phyloP scores from a whole-genome alignment of 1,284 basidiomycete genomes.

The Puccinia triticina region DNA sequence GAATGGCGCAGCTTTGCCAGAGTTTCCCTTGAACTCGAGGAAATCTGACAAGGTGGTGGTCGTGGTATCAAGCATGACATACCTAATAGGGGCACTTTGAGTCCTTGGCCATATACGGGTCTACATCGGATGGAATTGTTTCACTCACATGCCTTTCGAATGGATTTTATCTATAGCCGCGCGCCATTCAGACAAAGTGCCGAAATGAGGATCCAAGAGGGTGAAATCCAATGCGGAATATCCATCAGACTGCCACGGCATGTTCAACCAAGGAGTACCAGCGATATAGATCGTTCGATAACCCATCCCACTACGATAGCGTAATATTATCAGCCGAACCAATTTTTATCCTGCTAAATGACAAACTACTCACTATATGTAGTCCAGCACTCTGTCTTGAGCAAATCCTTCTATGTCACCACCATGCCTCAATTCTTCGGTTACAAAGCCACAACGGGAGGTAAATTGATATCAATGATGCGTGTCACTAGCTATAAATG shows the following conservation, averaged over 20 bases:
- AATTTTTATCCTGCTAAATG: not conserved
- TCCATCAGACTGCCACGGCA: slow-evolving; percentile 94
- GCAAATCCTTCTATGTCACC: slow-evolving; percentile 79
- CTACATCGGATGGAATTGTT: not conserved
- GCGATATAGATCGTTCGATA: slow-evolving; percentile 80
- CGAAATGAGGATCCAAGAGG: slow-evolving; percentile 86
- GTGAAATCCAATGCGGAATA: slow-evolving; percentile 89
- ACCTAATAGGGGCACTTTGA: slow-evolving; percentile 58
- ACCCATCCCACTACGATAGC: slow-evolving; percentile 70
- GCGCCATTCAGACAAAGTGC: slow-evolving; percentile 76
- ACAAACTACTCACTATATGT: slow-evolving; percentile 66
- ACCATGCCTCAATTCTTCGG: slow-evolving; percentile 75
- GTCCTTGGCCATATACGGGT: not conserved
- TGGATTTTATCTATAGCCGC: slow-evolving; percentile 75
- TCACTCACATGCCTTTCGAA: slow-evolving; percentile 68
- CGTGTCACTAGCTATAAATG: not conserved
- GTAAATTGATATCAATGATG: slow-evolving; percentile 2
- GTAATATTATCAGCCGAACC: not conserved
- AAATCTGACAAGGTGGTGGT: slow-evolving; percentile 87
- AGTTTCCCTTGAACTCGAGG: slow-evolving; percentile 77
- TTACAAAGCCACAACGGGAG: not conserved
- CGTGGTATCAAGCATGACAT: slow-evolving; percentile 86
- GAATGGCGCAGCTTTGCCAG: slow-evolving; percentile 80
- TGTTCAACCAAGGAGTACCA: slow-evolving; percentile 83
- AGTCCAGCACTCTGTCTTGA: slow-evolving; percentile 71